Evolutionary conservation across 179 eudicot species (phyloP).

Genomic region (Beta macrorhiza): DNA sequence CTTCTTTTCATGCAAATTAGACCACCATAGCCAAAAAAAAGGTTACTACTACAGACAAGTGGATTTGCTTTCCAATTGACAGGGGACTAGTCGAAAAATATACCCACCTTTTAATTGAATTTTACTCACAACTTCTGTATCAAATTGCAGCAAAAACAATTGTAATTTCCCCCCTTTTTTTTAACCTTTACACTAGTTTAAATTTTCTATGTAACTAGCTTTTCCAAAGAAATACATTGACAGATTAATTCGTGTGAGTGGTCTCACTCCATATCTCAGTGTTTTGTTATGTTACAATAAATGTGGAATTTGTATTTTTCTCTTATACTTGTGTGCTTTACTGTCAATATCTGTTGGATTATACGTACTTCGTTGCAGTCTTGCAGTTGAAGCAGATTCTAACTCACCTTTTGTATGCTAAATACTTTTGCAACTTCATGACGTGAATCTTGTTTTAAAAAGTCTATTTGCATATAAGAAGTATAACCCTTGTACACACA

Average conservation of each 20-base stretch:
- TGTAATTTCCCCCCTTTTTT: not conserved
- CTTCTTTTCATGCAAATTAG: slow-evolving; percentile 35
- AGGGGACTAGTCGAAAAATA: slow-evolving; percentile 26
- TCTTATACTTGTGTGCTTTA: slow-evolving; percentile 6
- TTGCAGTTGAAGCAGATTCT: slow-evolving; percentile 1
- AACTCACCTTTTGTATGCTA: slow-evolving; percentile 18
- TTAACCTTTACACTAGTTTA: not conserved
- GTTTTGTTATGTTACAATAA: slow-evolving; percentile 22
- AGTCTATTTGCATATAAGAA: not conserved
- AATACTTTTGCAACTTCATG: not conserved
- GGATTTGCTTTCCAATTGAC: slow-evolving; percentile 29
- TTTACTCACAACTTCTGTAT: slow-evolving; percentile 17
- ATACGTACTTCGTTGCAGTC: slow-evolving; percentile 6
- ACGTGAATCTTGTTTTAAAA: not conserved
- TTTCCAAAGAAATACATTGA: not conserved
- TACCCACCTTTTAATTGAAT: slow-evolving; percentile 30
- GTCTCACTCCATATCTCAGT: slow-evolving; percentile 27
- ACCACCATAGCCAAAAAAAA: slow-evolving; percentile 19
- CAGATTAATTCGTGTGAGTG: slow-evolving; percentile 20
- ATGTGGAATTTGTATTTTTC: slow-evolving; percentile 14
- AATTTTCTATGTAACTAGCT: not conserved
- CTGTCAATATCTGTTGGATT: slow-evolving; percentile 25
- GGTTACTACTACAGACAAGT: slow-evolving; percentile 21
- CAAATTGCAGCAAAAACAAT: not conserved
- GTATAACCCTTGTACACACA: too few species aligned